Percentiles rank a stretch among this genome's conserved stretches.
Evolutionary conservation across 805 yeast species (phyloP).

Genomic region (Yamadazyma akitaensis): DNA sequence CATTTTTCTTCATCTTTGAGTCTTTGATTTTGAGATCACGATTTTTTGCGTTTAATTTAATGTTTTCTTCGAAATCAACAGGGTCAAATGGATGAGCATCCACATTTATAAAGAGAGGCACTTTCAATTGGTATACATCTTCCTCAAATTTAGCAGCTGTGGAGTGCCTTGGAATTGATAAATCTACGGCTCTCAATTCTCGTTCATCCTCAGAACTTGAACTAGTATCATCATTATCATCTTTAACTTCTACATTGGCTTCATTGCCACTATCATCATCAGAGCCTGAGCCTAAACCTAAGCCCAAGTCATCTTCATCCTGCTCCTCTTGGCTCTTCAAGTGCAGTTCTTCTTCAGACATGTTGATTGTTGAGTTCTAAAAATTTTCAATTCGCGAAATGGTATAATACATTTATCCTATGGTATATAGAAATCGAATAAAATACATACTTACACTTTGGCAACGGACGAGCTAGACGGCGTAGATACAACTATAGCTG

Average conservation of each 20-base stretch:
- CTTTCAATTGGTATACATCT: slow-evolving; percentile 38
- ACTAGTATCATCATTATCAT: slow-evolving; percentile 26
- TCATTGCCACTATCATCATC: slow-evolving; percentile 5
- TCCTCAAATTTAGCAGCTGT: slow-evolving; percentile 32
- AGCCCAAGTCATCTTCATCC: slow-evolving; percentile 13
- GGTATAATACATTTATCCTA: neutral
- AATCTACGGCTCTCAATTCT: slow-evolving; percentile 33
- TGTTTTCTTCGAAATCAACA: slow-evolving; percentile 51
- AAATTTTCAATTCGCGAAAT: neutral
- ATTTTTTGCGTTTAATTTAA: slow-evolving; percentile 34
- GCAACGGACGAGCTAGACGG: slow-evolving; percentile 12
- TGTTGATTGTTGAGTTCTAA: slow-evolving; percentile 3
- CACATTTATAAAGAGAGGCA: slow-evolving; percentile 80
- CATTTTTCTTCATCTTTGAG: slow-evolving; percentile 45
- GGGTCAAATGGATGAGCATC: slow-evolving; percentile 90
- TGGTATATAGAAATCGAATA: neutral
- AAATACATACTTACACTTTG: slow-evolving; percentile 7
- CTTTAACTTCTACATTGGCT: slow-evolving; percentile 4
- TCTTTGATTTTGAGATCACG: slow-evolving; percentile 17
- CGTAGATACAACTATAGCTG: slow-evolving; percentile 12
- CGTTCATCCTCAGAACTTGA: slow-evolving; percentile 33
- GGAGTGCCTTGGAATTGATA: slow-evolving; percentile 50
- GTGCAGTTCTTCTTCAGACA: slow-evolving; percentile 12
- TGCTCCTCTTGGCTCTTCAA: neutral
- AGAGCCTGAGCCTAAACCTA: slow-evolving; percentile 11